These are phyloP conservation scores for Heterobasidion annosum DNA, from an alignment of 1,284 basidiomycete species.

Conservation along the genomic window DNA sequence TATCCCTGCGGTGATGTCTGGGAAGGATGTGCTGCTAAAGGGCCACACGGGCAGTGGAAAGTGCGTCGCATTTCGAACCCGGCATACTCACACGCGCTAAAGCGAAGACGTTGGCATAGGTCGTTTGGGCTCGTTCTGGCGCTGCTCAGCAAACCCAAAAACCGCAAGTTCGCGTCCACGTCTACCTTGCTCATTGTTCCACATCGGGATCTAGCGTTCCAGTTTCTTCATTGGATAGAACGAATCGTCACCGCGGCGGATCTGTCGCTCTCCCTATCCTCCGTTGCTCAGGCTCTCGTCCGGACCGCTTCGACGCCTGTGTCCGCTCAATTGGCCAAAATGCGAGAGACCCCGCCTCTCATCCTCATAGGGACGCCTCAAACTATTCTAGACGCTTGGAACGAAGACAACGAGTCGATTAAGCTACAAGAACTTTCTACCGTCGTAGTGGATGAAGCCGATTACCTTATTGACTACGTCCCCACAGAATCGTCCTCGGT, in stretches of 20 bases:
- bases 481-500: constrained; percentile 29
- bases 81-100: neutral
- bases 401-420: constrained; percentile 31
- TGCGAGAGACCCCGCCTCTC: constrained; percentile 43
- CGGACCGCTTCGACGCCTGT: constrained; percentile 28
- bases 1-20: constrained; percentile 49
- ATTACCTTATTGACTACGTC: constrained; percentile 52
- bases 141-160: constrained; percentile 41
- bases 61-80: constrained; percentile 29
- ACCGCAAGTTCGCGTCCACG: constrained; percentile 21
- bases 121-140: constrained; percentile 64
- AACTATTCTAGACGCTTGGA: constrained; percentile 48
- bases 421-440: constrained; percentile 37
- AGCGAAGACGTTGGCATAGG: constrained; percentile 24
- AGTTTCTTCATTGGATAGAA: constrained; percentile 60
- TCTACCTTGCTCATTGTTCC: constrained; percentile 58
- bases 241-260: constrained; percentile 30
- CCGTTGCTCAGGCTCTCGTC: constrained; percentile 52
- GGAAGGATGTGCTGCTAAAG: constrained; percentile 54
- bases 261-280: constrained; percentile 18
- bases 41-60: constrained; percentile 72
- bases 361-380: constrained; percentile 68
- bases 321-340: constrained; percentile 23
- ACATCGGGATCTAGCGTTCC: constrained; percentile 65
- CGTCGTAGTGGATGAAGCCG: constrained; percentile 68